phyloP scores from a whole-genome alignment of 306 rosid genomes.

The Argentina anserina region DNA sequence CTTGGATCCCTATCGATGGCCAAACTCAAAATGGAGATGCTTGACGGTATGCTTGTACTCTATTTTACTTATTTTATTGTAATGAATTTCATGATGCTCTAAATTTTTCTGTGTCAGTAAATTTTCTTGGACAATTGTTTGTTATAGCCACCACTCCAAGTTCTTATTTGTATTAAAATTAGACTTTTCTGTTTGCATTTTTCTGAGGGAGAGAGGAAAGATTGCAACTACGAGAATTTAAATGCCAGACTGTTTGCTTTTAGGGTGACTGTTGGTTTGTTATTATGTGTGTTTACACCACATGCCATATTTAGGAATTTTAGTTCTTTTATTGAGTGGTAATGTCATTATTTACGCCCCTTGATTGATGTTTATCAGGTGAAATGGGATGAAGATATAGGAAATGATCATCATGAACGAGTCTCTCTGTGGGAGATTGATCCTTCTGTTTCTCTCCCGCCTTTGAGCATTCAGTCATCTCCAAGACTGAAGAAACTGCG shows the following conservation, averaged over 20 bases:
- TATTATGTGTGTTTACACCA: background rate
- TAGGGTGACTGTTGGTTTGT: background rate
- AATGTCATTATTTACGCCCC: slow-evolving; percentile 21
- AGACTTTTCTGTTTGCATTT: background rate
- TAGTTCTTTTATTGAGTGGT: slow-evolving; percentile 5
- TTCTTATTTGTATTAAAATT: background rate
- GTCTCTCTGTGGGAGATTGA: slow-evolving; percentile 96
- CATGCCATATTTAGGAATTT: background rate
- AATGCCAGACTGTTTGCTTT: background rate
- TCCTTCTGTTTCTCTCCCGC: slow-evolving; percentile 75
- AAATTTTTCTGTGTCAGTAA: background rate
- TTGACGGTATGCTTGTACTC: slow-evolving; percentile 55
- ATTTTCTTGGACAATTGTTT: background rate
- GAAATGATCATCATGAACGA: slow-evolving; percentile 60
- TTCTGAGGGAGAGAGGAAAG: background rate
- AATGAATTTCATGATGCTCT: background rate
- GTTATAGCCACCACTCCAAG: background rate
- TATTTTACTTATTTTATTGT: background rate
- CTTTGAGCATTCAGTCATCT: slow-evolving; percentile 83
- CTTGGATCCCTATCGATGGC: slow-evolving; percentile 86
- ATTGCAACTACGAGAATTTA: background rate
- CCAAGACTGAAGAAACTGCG: slow-evolving; percentile 91
- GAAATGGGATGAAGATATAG: slow-evolving; percentile 83
- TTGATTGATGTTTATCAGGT: slow-evolving; percentile 49
- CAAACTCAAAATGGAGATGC: slow-evolving; percentile 93